Percentiles rank a stretch among this genome's conserved stretches.
Evolutionary conservation across 2,329 filamentous ascomycete species (phyloP).

Genomic region (Hypoxylon sp.): DNA sequence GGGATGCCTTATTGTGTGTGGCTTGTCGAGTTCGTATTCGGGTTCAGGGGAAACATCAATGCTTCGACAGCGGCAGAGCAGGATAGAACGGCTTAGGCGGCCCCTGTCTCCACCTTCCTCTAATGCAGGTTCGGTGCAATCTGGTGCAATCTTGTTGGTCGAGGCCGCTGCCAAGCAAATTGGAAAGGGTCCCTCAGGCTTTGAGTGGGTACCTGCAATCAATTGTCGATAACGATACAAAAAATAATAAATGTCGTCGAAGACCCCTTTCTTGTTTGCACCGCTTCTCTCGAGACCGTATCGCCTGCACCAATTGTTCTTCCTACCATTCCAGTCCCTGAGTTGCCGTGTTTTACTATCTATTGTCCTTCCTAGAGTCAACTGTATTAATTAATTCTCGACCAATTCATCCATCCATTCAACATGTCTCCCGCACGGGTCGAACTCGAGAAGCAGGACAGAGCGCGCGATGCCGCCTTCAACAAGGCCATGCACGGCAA

Average conservation of each 20-base stretch:
- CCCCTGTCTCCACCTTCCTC: slow-evolving; percentile 41
- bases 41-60: slow-evolving; percentile 31
- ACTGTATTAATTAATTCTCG: slow-evolving; percentile 1
- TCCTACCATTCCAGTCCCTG: slow-evolving; percentile 2
- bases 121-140: slow-evolving; percentile 39
- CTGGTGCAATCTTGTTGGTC: slow-evolving; percentile 31
- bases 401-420: slow-evolving; percentile 48
- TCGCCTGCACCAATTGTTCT: slow-evolving; percentile 11
- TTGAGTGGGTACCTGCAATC: slow-evolving; percentile 22
- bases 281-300: slow-evolving; percentile 17
- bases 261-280: slow-evolving; percentile 24
- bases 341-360: slow-evolving; percentile 3
- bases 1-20: slow-evolving; percentile 20
- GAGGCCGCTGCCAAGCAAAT: slow-evolving; percentile 27
- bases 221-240: slow-evolving; percentile 41
- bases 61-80: slow-evolving; percentile 2
- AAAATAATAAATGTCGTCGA: slow-evolving; percentile 40
- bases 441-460: slow-evolving; percentile 84
- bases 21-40: slow-evolving; percentile 49
- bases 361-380: neutral
- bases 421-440: slow-evolving; percentile 63
- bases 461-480: slow-evolving; percentile 89
- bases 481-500: slow-evolving; percentile 87
- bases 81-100: slow-evolving; percentile 13
- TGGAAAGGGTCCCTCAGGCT: slow-evolving; percentile 20